phyloP scores from a whole-genome alignment of 805 yeast species.

The Pichia paraexigua region DNA sequence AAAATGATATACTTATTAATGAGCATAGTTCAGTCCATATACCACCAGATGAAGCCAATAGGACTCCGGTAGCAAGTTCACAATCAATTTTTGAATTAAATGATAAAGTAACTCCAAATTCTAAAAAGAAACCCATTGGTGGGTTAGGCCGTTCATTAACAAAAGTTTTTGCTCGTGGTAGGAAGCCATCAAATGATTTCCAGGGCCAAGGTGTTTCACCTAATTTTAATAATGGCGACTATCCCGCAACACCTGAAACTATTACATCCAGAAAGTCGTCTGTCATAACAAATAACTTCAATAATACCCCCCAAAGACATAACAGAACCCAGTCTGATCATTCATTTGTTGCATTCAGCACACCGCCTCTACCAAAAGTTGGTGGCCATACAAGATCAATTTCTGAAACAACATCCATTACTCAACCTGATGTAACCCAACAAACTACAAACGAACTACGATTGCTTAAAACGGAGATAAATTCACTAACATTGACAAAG shows the following conservation, averaged over 20 bases:
- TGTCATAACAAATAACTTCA: neutral
- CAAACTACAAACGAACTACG: constrained; percentile 34
- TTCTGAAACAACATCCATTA: constrained; percentile 34
- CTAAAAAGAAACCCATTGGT: constrained; percentile 10
- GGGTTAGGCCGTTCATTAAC: constrained; percentile 19
- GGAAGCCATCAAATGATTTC: constrained; percentile 20
- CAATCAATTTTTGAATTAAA: neutral
- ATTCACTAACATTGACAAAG: constrained; percentile 33
- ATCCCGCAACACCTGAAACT: constrained; percentile 6
- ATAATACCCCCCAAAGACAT: constrained; percentile 12
- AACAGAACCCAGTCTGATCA: constrained; percentile 24
- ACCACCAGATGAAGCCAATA: neutral
- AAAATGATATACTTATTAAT: neutral
- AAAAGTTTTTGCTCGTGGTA: constrained; percentile 24
- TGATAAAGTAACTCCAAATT: constrained; percentile 3
- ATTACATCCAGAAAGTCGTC: neutral
- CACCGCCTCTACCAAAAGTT: constrained; percentile 37
- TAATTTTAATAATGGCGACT: neutral
- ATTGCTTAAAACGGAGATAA: constrained; percentile 33
- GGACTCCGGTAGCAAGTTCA: neutral
- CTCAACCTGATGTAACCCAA: constrained; percentile 20
- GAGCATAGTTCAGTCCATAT: neutral
- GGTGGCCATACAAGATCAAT: constrained; percentile 37
- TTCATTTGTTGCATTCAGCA: constrained; percentile 29
- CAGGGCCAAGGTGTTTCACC: neutral